A percentile compares a stretch with the other conserved stretches of the same genome.
Evolutionary conservation across 441 rosid genomes (phyloP).

Genomic region (Gossypium aridum): DNA sequence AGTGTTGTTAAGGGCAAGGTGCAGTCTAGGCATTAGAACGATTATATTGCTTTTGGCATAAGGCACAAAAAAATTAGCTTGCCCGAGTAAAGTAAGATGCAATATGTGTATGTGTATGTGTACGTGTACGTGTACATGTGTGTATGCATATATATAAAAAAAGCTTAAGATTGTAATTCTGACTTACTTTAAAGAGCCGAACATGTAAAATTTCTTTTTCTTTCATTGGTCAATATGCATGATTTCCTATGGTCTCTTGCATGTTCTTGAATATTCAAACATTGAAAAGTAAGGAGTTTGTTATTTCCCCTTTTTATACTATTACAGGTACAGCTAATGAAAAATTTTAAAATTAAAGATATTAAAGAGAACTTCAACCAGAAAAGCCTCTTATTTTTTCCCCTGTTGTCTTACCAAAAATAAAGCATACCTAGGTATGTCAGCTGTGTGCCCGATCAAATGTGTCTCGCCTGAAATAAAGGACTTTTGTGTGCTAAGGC

Average conservation of each 20-base stretch:
- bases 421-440: neutral
- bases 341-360: neutral
- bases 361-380: neutral
- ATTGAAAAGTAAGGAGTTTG: neutral
- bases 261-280: neutral
- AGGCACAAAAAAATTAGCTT: neutral
- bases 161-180: neutral
- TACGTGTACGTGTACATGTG: neutral
- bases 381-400: neutral
- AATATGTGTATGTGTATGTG: neutral
- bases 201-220: neutral
- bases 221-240: neutral
- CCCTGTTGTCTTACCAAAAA: neutral
- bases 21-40: neutral
- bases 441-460: neutral
- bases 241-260: neutral
- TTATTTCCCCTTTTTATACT: neutral
- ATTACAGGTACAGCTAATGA: neutral
- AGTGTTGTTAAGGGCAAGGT: neutral
- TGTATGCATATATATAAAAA: neutral
- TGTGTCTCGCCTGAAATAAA: neutral
- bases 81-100: neutral
- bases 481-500: neutral
- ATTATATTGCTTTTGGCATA: neutral
- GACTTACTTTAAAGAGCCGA: neutral